A percentile compares a stretch with the other conserved stretches of the same genome.
Conservation (phyloP, 1,284 basidiomycete species). For the Rhodotorula sp. region DNA sequence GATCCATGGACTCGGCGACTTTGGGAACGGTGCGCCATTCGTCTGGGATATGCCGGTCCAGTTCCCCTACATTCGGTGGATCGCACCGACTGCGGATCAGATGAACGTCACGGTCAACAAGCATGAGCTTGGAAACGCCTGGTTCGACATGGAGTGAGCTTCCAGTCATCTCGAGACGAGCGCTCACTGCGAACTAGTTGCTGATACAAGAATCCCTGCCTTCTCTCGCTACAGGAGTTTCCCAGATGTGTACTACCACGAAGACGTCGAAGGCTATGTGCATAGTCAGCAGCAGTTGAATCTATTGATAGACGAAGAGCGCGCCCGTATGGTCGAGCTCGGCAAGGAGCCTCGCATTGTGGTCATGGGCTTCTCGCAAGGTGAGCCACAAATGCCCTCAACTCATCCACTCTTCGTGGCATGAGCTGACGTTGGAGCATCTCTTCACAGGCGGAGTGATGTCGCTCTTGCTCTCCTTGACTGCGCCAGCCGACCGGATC, state of each 20-base stretch:
- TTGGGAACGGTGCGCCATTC: conserved; percentile 10
- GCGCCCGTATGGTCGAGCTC: conserved; percentile 1
- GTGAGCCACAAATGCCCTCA: background rate
- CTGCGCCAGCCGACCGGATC: conserved; percentile 11
- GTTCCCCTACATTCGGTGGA: conserved; percentile 32
- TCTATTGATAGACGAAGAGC: conserved; percentile 28
- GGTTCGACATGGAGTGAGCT: conserved; percentile 31
- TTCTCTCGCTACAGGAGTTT: conserved; percentile 8
- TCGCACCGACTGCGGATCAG: conserved; percentile 21
- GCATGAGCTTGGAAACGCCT: conserved; percentile 3
- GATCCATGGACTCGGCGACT: conserved; percentile 28
- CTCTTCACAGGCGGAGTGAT: conserved; percentile 28
- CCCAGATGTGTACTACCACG: conserved; percentile 23
- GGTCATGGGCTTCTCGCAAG: conserved; percentile 35
- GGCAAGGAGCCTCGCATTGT: conserved; percentile 35
- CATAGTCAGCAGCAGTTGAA: conserved; percentile 34
- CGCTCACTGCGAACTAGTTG: background rate
- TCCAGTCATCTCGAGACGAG: too few relatives aligned
- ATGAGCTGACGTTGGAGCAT: background rate
- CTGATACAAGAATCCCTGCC: background rate
- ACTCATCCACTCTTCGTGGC: background rate
- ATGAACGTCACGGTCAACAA: conserved; percentile 24
- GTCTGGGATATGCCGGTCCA: background rate
- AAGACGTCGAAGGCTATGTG: conserved; percentile 28
- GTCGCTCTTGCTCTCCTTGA: conserved; percentile 25